Evolutionary conservation across 371 early-diverging fungal genomes (phyloP).

Genomic region (Coemansia sp.): DNA sequence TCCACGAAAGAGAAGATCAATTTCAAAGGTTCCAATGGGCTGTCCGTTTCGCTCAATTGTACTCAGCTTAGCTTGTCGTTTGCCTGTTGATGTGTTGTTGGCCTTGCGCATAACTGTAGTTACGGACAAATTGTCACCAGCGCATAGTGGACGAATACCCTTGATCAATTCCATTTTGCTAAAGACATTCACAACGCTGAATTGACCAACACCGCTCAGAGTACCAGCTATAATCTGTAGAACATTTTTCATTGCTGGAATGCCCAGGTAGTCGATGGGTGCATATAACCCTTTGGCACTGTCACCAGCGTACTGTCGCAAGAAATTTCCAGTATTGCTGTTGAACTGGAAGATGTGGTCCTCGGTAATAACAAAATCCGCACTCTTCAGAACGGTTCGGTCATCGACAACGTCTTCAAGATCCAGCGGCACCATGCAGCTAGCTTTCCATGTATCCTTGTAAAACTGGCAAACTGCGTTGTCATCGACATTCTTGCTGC

Average conservation of each 20-base stretch:
- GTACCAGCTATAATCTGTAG: background rate
- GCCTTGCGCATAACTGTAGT: constrained; percentile 46
- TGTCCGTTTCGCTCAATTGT: constrained; percentile 66
- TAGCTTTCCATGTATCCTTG: constrained; percentile 70
- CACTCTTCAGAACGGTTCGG: background rate
- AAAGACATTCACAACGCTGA: constrained; percentile 84
- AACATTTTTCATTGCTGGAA: constrained; percentile 40
- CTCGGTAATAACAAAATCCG: constrained; percentile 57
- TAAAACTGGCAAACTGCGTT: constrained; percentile 86
- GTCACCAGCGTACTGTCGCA: constrained; percentile 78
- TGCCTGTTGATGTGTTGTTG: constrained; percentile 62
- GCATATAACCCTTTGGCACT: constrained; percentile 66
- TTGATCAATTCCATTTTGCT: constrained; percentile 85
- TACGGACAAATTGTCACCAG: constrained; percentile 79
- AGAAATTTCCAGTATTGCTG: constrained; percentile 81
- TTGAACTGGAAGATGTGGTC: constrained; percentile 69
- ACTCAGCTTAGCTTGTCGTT: constrained; percentile 57
- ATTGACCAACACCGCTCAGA: constrained; percentile 77
- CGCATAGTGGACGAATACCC: constrained; percentile 65
- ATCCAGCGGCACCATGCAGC: background rate
- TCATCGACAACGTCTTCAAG: background rate
- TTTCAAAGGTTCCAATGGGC: constrained; percentile 10
- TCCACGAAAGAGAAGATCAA: constrained; percentile 87
- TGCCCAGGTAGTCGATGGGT: constrained; percentile 90
- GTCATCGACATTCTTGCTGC: constrained; percentile 78